Evolutionary conservation across 805 yeast genomes (phyloP).

Genomic region (Teunomyces atbi): DNA sequence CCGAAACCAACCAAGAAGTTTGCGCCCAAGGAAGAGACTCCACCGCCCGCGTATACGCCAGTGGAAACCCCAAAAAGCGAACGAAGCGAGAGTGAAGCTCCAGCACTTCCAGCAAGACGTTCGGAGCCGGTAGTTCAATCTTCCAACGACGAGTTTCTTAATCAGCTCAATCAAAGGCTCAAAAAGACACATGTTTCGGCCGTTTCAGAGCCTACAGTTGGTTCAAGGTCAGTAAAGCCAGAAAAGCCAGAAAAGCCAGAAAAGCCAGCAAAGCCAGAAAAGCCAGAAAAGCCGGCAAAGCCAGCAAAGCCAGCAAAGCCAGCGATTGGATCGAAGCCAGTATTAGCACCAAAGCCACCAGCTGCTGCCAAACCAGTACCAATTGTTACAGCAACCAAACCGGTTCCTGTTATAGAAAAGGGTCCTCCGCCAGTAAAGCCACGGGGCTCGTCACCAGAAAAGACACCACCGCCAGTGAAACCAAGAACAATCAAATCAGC

Average conservation of each 20-base stretch:
- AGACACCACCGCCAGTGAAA: slow-evolving; percentile 28
- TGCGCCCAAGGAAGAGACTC: slow-evolving; percentile 5
- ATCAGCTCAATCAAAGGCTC: neutral
- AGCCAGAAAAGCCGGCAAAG: slow-evolving; percentile 14
- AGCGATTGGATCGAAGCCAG: neutral
- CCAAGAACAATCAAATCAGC: slow-evolving; percentile 6
- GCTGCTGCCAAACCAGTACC: neutral
- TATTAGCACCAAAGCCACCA: too few species aligned
- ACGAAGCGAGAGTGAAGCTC: neutral
- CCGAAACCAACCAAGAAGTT: slow-evolving; percentile 43
- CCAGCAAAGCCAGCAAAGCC: neutral
- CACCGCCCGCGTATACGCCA: slow-evolving; percentile 25
- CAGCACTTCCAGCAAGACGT: neutral
- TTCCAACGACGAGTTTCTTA: neutral
- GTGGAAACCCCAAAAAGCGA: neutral
- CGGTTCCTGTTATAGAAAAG: slow-evolving; percentile 4
- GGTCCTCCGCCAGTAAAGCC: slow-evolving; percentile 32
- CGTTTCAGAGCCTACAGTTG: too few species aligned
- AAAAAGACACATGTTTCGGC: too few species aligned
- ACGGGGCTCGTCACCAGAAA: slow-evolving; percentile 17
- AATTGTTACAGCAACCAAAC: neutral
- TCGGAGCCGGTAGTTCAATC: neutral
- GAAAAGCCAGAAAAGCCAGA: neutral
- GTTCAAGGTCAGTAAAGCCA: neutral
- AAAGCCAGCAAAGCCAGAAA: slow-evolving; percentile 10